Conservation (phyloP, 164 flowering plant species). For the Vitis rupestris region DNA sequence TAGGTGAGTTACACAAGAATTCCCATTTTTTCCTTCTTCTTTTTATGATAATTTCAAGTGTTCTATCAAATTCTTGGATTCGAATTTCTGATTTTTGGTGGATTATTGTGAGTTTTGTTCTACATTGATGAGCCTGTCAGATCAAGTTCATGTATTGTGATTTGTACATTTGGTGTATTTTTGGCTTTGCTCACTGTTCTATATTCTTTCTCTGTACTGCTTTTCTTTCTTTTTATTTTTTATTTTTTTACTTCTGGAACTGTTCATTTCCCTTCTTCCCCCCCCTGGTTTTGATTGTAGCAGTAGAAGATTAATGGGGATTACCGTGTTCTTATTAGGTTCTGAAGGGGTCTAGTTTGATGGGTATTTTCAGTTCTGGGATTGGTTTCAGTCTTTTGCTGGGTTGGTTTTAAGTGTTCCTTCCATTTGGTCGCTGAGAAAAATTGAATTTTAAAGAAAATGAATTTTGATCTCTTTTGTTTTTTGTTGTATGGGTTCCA, state of each 20-base stretch:
- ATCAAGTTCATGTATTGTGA: not conserved
- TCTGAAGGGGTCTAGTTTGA: not conserved
- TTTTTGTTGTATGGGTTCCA: too few relatives aligned
- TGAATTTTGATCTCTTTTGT: too few relatives aligned
- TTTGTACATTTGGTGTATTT: not conserved
- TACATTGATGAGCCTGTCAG: not conserved
- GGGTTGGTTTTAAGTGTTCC: too few relatives aligned
- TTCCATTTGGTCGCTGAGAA: too few relatives aligned
- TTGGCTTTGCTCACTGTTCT: slow-evolving; percentile 2
- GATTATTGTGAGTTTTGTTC: not conserved
- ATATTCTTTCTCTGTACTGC: not conserved
- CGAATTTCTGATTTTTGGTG: not conserved
- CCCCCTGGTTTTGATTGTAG: too few relatives aligned
- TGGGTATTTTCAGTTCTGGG: not conserved
- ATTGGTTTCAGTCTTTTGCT: not conserved
- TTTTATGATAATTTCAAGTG: too few relatives aligned
- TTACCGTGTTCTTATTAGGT: not conserved
- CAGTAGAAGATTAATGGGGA: too few relatives aligned
- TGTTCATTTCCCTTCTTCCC: too few relatives aligned
- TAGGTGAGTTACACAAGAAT: slow-evolving; percentile 20
- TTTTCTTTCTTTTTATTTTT: too few relatives aligned
- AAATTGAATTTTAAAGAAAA: too few relatives aligned
- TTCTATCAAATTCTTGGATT: not conserved
- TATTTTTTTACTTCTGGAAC: too few relatives aligned
- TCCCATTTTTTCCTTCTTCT: too few relatives aligned